A percentile compares a stretch with the other conserved stretches of the same genome.
Evolutionary conservation across 2,329 filamentous ascomycete genomes (phyloP).

Genomic region (Pseudogymnoascus pannorum): DNA sequence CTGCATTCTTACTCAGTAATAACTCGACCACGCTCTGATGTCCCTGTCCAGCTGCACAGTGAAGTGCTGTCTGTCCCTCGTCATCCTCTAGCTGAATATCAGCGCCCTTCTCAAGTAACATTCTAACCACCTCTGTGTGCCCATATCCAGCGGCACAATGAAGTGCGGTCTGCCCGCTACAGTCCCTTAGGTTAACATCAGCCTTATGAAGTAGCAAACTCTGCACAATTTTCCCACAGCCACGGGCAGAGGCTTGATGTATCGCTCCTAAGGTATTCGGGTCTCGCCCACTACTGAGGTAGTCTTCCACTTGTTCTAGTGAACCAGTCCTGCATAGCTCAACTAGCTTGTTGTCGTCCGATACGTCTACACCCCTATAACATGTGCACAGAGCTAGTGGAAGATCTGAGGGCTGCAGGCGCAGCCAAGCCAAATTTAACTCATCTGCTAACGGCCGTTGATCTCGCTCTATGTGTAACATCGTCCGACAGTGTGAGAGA

Average conservation of each 20-base stretch:
- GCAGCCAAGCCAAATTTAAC: background rate
- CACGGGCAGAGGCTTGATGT: background rate
- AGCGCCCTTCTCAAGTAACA: slow-evolving; percentile 1
- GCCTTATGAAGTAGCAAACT: background rate
- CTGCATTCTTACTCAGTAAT: background rate
- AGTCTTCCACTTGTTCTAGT: background rate
- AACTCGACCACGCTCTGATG: background rate
- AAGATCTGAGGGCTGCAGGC: background rate
- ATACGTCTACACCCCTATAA: background rate
- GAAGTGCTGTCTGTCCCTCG: slow-evolving; percentile 15
- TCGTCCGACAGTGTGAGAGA: background rate
- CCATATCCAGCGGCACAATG: background rate
- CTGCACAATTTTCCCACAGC: background rate
- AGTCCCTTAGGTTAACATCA: background rate
- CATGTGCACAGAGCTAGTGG: background rate
- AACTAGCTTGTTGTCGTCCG: background rate
- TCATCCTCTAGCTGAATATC: background rate
- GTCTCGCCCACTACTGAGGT: background rate
- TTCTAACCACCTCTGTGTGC: background rate
- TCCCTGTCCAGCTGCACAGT: slow-evolving; percentile 12
- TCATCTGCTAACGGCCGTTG: background rate
- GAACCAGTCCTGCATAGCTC: background rate
- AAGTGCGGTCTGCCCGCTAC: slow-evolving; percentile 31
- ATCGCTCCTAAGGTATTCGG: background rate
- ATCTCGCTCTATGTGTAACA: background rate